phyloP scores from a whole-genome alignment of 2,329 filamentous ascomycete genomes.

The Elsinoe arachidis region DNA sequence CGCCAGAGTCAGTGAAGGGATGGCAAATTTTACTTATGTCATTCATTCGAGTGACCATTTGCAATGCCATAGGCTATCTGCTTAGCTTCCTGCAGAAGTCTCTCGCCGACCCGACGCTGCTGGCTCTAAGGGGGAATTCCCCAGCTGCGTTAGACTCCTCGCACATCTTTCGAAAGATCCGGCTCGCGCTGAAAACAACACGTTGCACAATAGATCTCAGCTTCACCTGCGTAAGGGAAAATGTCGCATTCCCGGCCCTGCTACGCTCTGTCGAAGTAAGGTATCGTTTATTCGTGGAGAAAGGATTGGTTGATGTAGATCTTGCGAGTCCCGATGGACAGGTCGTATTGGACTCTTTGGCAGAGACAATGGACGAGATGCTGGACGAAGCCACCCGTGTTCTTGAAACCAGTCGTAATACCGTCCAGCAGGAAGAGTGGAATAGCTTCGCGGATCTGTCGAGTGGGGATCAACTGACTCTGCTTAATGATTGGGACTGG shows the following conservation, averaged over 20 bases:
- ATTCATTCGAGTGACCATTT: not conserved
- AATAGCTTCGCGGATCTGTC: not conserved
- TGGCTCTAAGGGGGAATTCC: not conserved
- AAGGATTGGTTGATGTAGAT: not conserved
- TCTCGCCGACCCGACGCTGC: not conserved
- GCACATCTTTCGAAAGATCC: conserved; percentile 5
- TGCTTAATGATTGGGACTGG: conserved; percentile 10
- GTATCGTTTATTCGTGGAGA: conserved; percentile 4
- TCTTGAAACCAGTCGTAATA: not conserved
- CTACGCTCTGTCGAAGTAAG: not conserved
- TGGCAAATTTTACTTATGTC: conserved; percentile 1
- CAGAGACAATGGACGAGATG: not conserved
- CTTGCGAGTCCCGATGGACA: not conserved
- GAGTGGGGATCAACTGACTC: not conserved
- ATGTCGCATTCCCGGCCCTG: not conserved
- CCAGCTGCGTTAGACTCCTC: conserved; percentile 2
- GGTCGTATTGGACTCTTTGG: not conserved
- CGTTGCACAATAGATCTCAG: not conserved
- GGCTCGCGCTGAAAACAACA: not conserved
- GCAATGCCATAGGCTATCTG: not conserved
- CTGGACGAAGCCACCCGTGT: not conserved
- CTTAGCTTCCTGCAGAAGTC: not conserved
- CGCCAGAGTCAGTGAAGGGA: not conserved
- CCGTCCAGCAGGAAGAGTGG: not conserved
- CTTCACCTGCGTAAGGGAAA: not conserved